Evolutionary conservation across 768 basidiomycete species (phyloP).

Genomic region (Pisolithus tinctorius): DNA sequence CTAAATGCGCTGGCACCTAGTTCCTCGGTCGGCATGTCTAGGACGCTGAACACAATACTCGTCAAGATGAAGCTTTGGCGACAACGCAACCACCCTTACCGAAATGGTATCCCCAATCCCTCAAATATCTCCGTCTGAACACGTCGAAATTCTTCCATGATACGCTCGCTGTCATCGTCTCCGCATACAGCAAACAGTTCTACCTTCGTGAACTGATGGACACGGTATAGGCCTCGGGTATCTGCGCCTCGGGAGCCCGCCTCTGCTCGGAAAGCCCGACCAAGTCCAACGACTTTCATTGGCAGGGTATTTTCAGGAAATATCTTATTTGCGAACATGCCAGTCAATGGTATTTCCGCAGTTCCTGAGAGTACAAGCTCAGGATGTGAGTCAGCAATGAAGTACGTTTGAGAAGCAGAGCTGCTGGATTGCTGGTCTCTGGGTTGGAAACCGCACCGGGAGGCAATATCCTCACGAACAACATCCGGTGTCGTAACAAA

Average conservation of each 20-base stretch:
- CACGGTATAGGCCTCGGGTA: conserved; percentile 87
- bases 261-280: conserved; percentile 90
- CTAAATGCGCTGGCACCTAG: conserved; percentile 90
- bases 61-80: not conserved
- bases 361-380: conserved; percentile 87
- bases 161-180: conserved; percentile 54
- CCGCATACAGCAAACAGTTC: conserved; percentile 81
- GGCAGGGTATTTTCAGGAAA: conserved; percentile 57
- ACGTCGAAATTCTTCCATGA: conserved; percentile 74
- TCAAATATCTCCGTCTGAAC: conserved; percentile 74
- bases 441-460: conserved; percentile 90
- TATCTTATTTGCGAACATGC: conserved; percentile 76
- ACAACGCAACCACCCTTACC: conserved; percentile 39
- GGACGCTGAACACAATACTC: conserved; percentile 45
- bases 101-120: conserved; percentile 71
- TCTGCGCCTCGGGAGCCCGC: conserved; percentile 92
- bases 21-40: conserved; percentile 98
- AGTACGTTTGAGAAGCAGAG: conserved; percentile 72
- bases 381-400: conserved; percentile 42
- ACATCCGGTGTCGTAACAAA: conserved; percentile 87
- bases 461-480: conserved; percentile 78
- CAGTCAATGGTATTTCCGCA: conserved; percentile 90
- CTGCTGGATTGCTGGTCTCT: conserved; percentile 61
- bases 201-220: conserved; percentile 96
- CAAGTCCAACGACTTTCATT: conserved; percentile 76